phyloP scores from a whole-genome alignment of 352 stramenopile species.

The Phytophthora constricta region DNA sequence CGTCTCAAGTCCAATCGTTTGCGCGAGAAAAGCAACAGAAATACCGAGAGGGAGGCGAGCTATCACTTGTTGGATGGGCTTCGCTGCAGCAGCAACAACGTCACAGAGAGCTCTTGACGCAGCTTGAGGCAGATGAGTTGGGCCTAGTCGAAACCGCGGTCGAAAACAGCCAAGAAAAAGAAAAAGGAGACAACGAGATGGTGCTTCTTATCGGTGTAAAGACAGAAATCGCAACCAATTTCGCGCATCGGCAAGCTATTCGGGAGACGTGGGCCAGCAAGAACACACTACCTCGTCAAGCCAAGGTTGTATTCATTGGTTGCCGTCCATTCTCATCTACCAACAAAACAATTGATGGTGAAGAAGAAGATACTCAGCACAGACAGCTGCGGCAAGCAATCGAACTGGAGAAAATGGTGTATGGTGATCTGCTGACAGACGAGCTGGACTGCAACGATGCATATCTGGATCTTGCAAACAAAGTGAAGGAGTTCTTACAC shows the following conservation, averaged over 20 bases:
- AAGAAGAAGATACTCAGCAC: not conserved
- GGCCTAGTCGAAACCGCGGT: not conserved
- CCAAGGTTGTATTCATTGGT: slow-evolving; percentile 30
- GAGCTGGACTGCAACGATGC: slow-evolving; percentile 52
- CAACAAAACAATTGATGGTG: not conserved
- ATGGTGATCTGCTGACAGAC: slow-evolving; percentile 47
- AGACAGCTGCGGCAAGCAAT: slow-evolving; percentile 13
- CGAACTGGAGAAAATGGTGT: slow-evolving; percentile 38
- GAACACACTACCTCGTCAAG: not conserved
- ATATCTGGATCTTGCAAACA: slow-evolving; percentile 52
- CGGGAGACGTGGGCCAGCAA: slow-evolving; percentile 41
- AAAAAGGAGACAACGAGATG: slow-evolving; percentile 4
- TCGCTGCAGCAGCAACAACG: not conserved
- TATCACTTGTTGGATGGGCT: not conserved
- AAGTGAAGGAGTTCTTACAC: slow-evolving; percentile 59
- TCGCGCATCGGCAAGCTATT: slow-evolving; percentile 37
- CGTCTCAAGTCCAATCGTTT: not conserved
- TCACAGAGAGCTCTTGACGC: not conserved
- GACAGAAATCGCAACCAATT: slow-evolving; percentile 26
- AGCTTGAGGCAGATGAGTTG: not conserved
- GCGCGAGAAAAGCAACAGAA: not conserved
- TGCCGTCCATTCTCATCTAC: slow-evolving; percentile 11
- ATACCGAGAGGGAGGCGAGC: not conserved
- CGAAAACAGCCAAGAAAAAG: not conserved
- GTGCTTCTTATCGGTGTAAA: slow-evolving; percentile 39